Evolutionary conservation across 1,139 yeast species (phyloP), one percentile per base, ranked within the genome.

Genomic region (Candida pseudoviswanathii): DNA sequence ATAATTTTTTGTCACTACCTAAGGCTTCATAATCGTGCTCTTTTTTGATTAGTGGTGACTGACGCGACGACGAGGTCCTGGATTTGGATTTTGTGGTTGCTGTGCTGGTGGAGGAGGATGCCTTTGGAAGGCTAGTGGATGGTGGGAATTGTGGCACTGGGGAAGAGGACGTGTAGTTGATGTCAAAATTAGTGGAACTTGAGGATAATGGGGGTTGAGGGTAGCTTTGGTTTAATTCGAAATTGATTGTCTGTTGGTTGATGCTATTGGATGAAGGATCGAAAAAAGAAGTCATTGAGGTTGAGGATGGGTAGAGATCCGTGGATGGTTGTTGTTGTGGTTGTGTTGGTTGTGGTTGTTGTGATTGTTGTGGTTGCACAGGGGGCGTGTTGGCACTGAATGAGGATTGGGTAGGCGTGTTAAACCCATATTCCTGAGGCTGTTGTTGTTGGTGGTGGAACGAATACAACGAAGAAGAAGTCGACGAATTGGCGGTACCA

Each of bases 401-500:
- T 30, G 41, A 24, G 22, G 51, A 42, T 36, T 47, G 50, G 2
- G 50, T 43, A 10, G 52, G 52, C 6, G 45, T 44, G 29, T 22
- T 39, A 30, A 41, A 22, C 4, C 29, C 41, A 9, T 40, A 34
- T 21, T 41, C 31, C 5, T 37, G 34, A 30, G 4, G 24, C 30
- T 26, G 41, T 30, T 46, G 48, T 27, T 37, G 44, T 37, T 40
- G 49, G 25, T 26, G 47, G 45, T 48, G 27, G 53, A 52, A 44
- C 21, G 54, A 52, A 42, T 54, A 45, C 37, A 54, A 43, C 3
- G 54, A 54, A 3, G 56, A 51, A 11, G 56, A 48, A 26, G 55
- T 44, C 7, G 57, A 48, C 16, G 53, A 42, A 7, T 45, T 38
- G 8, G 48, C 25, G 16, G 16, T 16, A 36, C 40, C 40, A 16